phyloP scores from a whole-genome alignment of 2,329 filamentous ascomycete genomes.

The Ophidiomyces ophidiicola region DNA sequence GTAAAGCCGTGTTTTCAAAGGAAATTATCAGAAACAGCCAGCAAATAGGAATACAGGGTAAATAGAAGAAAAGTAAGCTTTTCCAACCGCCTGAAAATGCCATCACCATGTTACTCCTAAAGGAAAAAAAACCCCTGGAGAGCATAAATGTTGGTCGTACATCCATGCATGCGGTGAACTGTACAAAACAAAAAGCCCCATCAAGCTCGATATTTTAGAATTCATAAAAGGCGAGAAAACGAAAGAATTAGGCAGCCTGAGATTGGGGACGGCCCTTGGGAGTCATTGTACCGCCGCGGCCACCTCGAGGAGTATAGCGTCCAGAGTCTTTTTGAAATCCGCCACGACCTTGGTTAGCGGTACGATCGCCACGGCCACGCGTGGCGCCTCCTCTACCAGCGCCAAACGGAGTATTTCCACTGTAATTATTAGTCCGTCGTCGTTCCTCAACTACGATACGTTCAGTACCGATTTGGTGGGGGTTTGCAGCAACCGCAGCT shows the following conservation, averaged over 20 bases:
- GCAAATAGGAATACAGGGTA: constrained; percentile 8
- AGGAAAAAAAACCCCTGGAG: constrained; percentile 5
- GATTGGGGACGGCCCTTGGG: constrained; percentile 29
- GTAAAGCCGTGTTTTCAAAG: not conserved
- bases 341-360: constrained; percentile 52
- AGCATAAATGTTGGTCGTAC: constrained; percentile 1
- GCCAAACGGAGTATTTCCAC: constrained; percentile 47
- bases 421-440: constrained; percentile 60
- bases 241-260: constrained; percentile 3
- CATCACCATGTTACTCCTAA: constrained; percentile 7
- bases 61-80: constrained; percentile 9
- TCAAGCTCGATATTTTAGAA: not conserved
- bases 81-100: constrained; percentile 13
- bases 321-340: constrained; percentile 58
- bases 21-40: not conserved
- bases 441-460: constrained; percentile 81
- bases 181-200: constrained; percentile 4
- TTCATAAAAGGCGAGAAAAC: not conserved
- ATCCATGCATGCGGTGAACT: constrained; percentile 8
- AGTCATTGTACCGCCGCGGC: constrained; percentile 47
- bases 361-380: constrained; percentile 57
- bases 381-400: constrained; percentile 50
- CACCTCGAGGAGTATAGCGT: constrained; percentile 52
- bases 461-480: constrained; percentile 71
- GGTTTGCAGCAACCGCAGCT: constrained; percentile 71